Base-by-base conservation (phyloP, 2,329 filamentous ascomycete species). In the Tolypocladium ovalisporum region DNA sequence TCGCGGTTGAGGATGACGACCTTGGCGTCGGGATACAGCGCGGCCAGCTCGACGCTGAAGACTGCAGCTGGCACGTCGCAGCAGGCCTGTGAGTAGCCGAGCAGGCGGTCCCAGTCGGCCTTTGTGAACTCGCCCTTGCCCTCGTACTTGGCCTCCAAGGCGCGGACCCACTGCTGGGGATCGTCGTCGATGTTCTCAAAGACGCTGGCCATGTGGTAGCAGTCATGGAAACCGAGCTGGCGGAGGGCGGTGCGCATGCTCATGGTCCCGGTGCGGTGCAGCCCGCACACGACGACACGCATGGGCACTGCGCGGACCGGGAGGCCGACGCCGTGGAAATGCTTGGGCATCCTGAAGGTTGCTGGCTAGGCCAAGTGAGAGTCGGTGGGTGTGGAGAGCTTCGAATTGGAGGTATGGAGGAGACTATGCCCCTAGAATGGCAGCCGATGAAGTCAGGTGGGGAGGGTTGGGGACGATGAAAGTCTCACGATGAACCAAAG, bases 41-140 rank as follows among this genome's bases (percentile, higher is more conserved):
- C 66, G 35, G 72, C 71, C 13, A 75, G 64, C 54, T 75, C 71
- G 55, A 65, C 58, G 54, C 68, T 69, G 62, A 75, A 72, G 63
- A 84, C 86, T 40, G 81, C 73, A 0, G 83, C 72, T 1, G 86
- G 83, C 19, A 83, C 67, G 52, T 81, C 81, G 57, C 77, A 76
- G 10, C 79, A 82, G 27, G 76, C 77, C n/a, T 82, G 75, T 62
- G 70, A 75, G 29, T 72, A 64, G 52, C 73, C 74, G 53, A 79
- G 72, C 8, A 79, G 65, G 57, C 68, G 67, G 65, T 80, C 77
- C 70, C 76, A 79, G 60, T 78, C 74, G 22, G 66, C 62, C 49
- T 68, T 71, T n/a, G 63, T 66, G 56, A 73, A 69, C 29, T 64
- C 53, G 12, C 64, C 67, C 32, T 64, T 65, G 56, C 62, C 65